Conservation (phyloP, 108 stramenopile species). For the Skeletonema grethae region DNA sequence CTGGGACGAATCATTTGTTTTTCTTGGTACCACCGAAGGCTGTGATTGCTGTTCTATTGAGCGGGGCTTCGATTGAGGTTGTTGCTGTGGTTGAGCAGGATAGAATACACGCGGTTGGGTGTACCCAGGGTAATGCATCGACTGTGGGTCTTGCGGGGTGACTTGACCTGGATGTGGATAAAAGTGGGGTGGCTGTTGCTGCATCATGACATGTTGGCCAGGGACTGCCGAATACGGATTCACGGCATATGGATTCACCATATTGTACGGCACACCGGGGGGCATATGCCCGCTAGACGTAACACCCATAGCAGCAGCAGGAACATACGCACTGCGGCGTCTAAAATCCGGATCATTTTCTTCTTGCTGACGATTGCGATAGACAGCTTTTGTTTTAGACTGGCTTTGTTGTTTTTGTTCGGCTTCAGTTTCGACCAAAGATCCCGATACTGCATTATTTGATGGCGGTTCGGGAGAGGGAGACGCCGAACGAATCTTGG, state of each 20-base stretch:
- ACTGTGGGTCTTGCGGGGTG: background rate
- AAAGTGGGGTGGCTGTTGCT: constrained; percentile 4
- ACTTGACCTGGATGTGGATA: background rate
- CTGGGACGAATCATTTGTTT: background rate
- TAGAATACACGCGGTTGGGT: constrained; percentile 21
- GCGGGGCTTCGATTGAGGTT: constrained; percentile 10
- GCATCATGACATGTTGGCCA: constrained; percentile 5
- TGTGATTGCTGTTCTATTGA: background rate
- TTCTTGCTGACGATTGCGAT: constrained; percentile 82
- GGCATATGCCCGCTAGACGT: background rate
- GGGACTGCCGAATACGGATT: background rate
- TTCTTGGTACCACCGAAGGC: constrained; percentile 2
- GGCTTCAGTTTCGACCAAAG: background rate
- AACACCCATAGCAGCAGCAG: background rate
- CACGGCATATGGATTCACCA: constrained; percentile 3
- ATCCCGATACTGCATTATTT: constrained; percentile 2
- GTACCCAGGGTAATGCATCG: background rate
- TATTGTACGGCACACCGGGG: background rate
- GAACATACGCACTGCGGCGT: constrained; percentile 43
- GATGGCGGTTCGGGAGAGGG: constrained; percentile 9
- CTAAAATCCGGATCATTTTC: constrained; percentile 87
- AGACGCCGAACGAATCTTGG: background rate
- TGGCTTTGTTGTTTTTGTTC: background rate
- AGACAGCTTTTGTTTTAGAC: constrained; percentile 66
- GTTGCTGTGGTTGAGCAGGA: constrained; percentile 10